Conservation (phyloP, 106 monocot genomes). For the Chionographis japonica region DNA sequence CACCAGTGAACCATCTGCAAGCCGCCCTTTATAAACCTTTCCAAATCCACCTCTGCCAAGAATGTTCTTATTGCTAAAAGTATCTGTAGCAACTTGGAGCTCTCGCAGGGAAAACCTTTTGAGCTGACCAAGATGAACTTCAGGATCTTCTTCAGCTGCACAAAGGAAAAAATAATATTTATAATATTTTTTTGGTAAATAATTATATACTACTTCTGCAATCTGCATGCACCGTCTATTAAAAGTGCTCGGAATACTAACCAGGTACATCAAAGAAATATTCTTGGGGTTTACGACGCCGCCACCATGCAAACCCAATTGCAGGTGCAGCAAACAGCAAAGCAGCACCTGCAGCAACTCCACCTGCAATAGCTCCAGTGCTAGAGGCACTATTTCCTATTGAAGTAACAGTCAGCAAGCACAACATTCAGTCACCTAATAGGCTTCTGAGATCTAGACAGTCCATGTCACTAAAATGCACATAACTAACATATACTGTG, state of each 20-base stretch:
- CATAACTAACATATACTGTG: too few species aligned
- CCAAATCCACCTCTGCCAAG: constrained; percentile 94
- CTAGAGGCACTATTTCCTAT: constrained; percentile 57
- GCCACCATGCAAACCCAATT: constrained; percentile 88
- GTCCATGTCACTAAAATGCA: too few species aligned
- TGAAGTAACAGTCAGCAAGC: background rate
- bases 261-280: constrained; percentile 96
- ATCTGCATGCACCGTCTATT: background rate
- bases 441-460: too few species aligned
- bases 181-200: background rate
- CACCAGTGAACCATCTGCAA: constrained; percentile 77
- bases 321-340: constrained; percentile 81
- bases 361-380: constrained; percentile 88
- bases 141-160: constrained; percentile 92
- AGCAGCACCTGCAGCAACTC: constrained; percentile 89
- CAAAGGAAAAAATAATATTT: constrained; percentile 4
- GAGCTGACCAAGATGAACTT: constrained; percentile 90
- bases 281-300: constrained; percentile 81
- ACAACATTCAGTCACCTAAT: background rate
- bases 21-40: constrained; percentile 86
- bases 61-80: constrained; percentile 78
- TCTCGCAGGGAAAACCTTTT: constrained; percentile 87
- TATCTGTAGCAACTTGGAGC: constrained; percentile 87
- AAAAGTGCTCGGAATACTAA: constrained; percentile 24
- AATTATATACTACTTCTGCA: background rate